Conservation (phyloP, 2,329 filamentous ascomycete species). For the Beauveria medogensis region DNA sequence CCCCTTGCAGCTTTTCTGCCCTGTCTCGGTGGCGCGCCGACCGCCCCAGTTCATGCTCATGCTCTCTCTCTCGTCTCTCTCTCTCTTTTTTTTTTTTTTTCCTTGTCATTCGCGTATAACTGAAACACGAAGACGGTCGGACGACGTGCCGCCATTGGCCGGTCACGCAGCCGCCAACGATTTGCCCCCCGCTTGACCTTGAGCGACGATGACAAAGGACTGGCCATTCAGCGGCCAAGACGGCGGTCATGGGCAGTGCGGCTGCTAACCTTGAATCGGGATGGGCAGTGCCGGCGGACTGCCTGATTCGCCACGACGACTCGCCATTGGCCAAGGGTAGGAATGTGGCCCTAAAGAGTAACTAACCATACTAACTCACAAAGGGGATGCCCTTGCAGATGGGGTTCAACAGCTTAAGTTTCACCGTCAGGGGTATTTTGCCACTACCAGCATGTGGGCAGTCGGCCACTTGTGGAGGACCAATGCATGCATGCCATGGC, state of each 20-base stretch:
- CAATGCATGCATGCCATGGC: too few relatives aligned
- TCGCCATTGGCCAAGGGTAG: not conserved
- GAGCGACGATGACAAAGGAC: not conserved
- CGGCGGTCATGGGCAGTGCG: not conserved
- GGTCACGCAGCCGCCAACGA: not conserved
- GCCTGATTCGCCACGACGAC: not conserved
- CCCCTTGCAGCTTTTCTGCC: not conserved
- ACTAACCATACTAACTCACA: not conserved
- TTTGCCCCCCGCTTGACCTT: not conserved
- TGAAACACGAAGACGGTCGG: conserved; percentile 3
- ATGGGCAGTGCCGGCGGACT: not conserved
- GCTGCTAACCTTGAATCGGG: conserved; percentile 1
- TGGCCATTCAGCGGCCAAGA: not conserved
- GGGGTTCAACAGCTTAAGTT: conserved; percentile 6
- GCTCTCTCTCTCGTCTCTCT: too few relatives aligned
- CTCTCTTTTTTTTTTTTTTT: not conserved
- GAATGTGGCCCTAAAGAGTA: conserved; percentile 1
- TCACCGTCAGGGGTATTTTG: conserved; percentile 6
- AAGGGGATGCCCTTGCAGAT: not conserved
- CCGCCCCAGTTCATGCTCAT: not conserved
- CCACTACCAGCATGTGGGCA: not conserved
- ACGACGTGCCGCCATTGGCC: not conserved
- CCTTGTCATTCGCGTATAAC: not conserved
- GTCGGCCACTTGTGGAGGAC: too few relatives aligned
- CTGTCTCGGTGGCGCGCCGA: not conserved